phyloP scores from a whole-genome alignment of 2,329 filamentous ascomycete species.

The Aureobasidium lini region DNA sequence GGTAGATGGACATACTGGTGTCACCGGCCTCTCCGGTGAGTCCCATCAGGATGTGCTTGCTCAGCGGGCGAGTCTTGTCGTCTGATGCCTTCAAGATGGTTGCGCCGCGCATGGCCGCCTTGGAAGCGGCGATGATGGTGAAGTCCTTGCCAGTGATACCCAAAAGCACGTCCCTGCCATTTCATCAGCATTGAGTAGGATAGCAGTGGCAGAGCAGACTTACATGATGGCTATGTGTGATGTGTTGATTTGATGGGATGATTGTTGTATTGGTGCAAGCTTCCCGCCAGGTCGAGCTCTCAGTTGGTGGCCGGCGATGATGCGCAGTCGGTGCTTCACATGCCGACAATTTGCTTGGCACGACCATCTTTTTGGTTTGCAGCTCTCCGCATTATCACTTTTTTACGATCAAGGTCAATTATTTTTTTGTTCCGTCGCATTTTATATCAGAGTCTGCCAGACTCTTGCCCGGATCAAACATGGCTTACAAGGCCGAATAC shows the following conservation, averaged over 20 bases:
- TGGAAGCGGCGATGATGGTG: constrained; percentile 92
- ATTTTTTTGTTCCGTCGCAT: not conserved
- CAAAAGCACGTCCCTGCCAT: constrained; percentile 85
- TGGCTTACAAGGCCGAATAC: constrained; percentile 49
- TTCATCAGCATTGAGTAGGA: constrained; percentile 35
- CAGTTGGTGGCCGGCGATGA: not conserved
- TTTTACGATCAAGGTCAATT: constrained; percentile 4
- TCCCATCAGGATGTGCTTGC: constrained; percentile 90
- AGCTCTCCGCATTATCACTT: not conserved
- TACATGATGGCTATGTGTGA: constrained; percentile 12
- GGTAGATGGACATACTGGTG: constrained; percentile 55
- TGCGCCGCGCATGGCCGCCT: constrained; percentile 95
- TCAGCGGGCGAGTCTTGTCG: constrained; percentile 90
- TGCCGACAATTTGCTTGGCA: constrained; percentile 6
- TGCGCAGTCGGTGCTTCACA: not conserved
- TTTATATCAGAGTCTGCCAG: not conserved
- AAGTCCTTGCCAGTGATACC: constrained; percentile 99
- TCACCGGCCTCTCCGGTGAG: constrained; percentile 95
- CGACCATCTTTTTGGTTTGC: constrained; percentile 2
- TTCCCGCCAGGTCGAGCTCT: constrained; percentile 4
- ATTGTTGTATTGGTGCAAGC: not conserved
- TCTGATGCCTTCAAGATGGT: constrained; percentile 92
- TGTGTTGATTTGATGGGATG: not conserved
- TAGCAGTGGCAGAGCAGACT: not conserved
- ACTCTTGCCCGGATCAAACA: constrained; percentile 19